Base-by-base conservation (phyloP, 495 filamentous ascomycete species). In the Penicillium diatomitis region DNA sequence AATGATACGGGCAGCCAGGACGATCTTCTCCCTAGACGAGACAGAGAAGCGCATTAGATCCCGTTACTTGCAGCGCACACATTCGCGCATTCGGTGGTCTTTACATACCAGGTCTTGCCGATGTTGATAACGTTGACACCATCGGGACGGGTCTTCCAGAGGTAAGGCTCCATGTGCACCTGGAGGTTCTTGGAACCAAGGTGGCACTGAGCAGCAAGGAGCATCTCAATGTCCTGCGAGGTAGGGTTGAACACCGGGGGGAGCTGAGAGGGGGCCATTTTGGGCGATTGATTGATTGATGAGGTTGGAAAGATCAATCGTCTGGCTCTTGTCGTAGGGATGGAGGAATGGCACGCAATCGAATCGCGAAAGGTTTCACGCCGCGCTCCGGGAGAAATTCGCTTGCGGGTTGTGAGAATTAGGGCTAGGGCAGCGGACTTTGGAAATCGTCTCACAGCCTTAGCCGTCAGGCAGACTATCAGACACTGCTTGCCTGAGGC, bases 71-170 rank as follows among this genome's bases (percentile, higher is more conserved):
- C 4, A 12, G 27, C 10, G 32, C 41, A 9, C 45, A 40, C 27
- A 20, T 20, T 20, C 20, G 20, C 20, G 20, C 20, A 12, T 39
- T 30, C 32, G 11, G 36, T 38, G 44, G 8, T 39, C 50, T 48
- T 34, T 50, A 36, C 85, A 60, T 83, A 97, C 91, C 91, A 97
- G 75, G 92, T 98, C 87, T 98, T 98, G 79, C 90, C 89, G 73
- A 98, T 88, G 82, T 98, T 97, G 73, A 98, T 81, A 53, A 98
- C 81, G 69, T 98, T 97, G 77, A 98, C 83, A 73, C 92, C 92
- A 60, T 98, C 92, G 50, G 90, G 84, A 63, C 92, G 85, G 66
- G 88, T 95, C 84, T 97, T 98, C 90, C 89, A 97, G 64, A 98
- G 83, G 78, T 98, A 98, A 56, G 92, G 88, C 77, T 97, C 90